Evolutionary conservation across 306 rosid genomes (phyloP).

Genomic region (Malus fusca): DNA sequence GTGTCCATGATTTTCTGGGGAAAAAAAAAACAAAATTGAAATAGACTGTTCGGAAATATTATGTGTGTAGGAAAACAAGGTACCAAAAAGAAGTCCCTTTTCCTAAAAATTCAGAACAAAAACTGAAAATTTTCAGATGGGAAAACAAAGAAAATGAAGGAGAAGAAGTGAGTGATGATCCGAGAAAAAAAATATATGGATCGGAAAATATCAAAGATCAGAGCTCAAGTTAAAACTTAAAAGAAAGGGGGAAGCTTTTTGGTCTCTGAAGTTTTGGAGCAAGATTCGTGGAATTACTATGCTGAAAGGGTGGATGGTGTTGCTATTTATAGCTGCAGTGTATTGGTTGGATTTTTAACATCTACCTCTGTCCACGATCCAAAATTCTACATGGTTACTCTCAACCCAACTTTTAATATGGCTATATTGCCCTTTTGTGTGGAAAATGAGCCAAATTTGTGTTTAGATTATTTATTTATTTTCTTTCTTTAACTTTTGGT

Average conservation of each 20-base stretch:
- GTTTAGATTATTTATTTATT: not conserved
- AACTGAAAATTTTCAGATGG: not conserved
- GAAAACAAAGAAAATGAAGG: not conserved
- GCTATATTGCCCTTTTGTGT: constrained; percentile 7
- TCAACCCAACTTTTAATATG: not conserved
- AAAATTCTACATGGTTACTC: not conserved
- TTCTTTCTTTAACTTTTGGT: not conserved
- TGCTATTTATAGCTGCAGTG: constrained; percentile 54
- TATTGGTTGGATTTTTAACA: not conserved
- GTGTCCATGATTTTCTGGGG: constrained; percentile 27
- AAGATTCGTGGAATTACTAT: not conserved
- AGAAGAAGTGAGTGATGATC: not conserved
- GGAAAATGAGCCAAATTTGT: not conserved
- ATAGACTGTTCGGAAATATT: not conserved
- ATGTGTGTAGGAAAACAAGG: constrained; percentile 15
- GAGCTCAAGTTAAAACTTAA: not conserved
- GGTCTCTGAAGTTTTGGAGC: not conserved
- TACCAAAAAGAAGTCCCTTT: constrained; percentile 23
- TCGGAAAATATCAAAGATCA: not conserved
- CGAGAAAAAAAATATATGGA: constrained; percentile 10
- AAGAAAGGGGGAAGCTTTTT: not conserved
- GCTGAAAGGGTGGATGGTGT: not conserved
- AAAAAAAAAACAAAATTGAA: not conserved
- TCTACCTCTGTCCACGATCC: constrained; percentile 4
- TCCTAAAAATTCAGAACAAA: not conserved